Evolutionary conservation across 2,329 filamentous ascomycete species (phyloP).

Genomic region (Aureobasidium namibiae): DNA sequence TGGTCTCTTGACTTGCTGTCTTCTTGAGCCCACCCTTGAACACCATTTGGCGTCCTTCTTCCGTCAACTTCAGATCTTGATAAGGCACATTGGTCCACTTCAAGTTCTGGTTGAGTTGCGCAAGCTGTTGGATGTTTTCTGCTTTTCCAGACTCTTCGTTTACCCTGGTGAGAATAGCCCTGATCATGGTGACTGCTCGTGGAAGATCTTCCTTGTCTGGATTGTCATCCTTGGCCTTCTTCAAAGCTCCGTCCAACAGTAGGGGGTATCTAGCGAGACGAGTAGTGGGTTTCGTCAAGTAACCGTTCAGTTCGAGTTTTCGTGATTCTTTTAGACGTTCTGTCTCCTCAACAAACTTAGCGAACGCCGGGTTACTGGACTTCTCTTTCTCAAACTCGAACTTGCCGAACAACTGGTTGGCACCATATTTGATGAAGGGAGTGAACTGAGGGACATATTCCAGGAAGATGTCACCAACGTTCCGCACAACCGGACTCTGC

Average conservation of each 20-base stretch:
- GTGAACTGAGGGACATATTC: conserved; percentile 88
- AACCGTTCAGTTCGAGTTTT: conserved; percentile 94
- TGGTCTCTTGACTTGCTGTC: conserved; percentile 67
- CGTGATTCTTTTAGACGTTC: conserved; percentile 92
- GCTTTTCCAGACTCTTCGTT: conserved; percentile 95
- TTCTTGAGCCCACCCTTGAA: conserved; percentile 96
- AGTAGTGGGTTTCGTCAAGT: conserved; percentile 94
- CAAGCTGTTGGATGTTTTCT: conserved; percentile 93
- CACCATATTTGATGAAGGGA: conserved; percentile 93
- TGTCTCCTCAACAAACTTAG: conserved; percentile 91
- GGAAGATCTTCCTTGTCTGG: conserved; percentile 89
- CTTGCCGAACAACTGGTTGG: conserved; percentile 92
- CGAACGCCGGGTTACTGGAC: conserved; percentile 72
- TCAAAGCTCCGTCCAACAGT: conserved; percentile 81
- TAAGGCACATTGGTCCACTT: conserved; percentile 84
- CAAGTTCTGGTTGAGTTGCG: conserved; percentile 82
- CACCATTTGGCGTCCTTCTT: conserved; percentile 84
- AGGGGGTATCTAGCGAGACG: conserved; percentile 89
- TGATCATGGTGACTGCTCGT: conserved; percentile 77
- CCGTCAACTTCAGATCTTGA: conserved; percentile 88
- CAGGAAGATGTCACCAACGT: conserved; percentile 88
- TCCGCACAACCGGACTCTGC: conserved; percentile 77
- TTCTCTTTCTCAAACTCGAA: conserved; percentile 98
- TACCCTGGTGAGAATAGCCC: conserved; percentile 76
- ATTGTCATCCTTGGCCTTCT: conserved; percentile 82